phyloP scores from a whole-genome alignment of 495 filamentous ascomycete species.

The Aspergillus wentii region DNA sequence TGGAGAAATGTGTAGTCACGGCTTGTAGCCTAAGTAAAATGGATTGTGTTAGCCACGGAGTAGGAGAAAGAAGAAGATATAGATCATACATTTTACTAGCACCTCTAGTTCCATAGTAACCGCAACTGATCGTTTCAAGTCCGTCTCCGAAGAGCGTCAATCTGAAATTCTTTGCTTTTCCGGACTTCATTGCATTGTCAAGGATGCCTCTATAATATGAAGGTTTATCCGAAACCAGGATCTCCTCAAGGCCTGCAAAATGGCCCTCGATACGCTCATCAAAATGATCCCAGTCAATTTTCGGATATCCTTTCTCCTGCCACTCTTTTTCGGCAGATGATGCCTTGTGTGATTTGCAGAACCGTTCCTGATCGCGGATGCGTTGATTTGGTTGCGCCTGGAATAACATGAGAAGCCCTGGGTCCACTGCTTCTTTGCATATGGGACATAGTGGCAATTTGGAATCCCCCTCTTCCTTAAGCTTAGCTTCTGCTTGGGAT shows the following conservation, averaged over 20 bases:
- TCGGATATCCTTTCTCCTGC: slow-evolving; percentile 63
- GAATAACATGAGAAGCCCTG: slow-evolving; percentile 42
- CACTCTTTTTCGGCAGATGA: slow-evolving; percentile 56
- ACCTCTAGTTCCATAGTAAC: slow-evolving; percentile 86
- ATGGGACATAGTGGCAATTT: slow-evolving; percentile 53
- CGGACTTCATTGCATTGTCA: slow-evolving; percentile 50
- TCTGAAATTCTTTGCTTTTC: slow-evolving; percentile 56
- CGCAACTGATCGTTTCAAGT: slow-evolving; percentile 50
- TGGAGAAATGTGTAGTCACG: slow-evolving; percentile 57
- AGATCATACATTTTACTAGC: slow-evolving; percentile 54
- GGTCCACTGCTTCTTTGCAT: slow-evolving; percentile 58
- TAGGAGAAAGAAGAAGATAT: background rate
- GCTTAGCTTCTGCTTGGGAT: slow-evolving; percentile 3
- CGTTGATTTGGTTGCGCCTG: slow-evolving; percentile 46
- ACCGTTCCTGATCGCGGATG: slow-evolving; percentile 55
- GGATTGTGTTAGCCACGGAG: background rate
- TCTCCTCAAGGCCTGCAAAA: slow-evolving; percentile 45
- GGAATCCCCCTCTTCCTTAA: background rate
- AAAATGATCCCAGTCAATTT: slow-evolving; percentile 70
- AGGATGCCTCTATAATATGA: slow-evolving; percentile 63
- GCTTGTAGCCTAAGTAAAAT: slow-evolving; percentile 46
- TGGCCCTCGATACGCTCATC: slow-evolving; percentile 57
- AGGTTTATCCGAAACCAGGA: slow-evolving; percentile 50
- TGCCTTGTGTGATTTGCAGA: slow-evolving; percentile 69
- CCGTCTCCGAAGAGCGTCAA: slow-evolving; percentile 38